Evolutionary conservation across 2,329 filamentous ascomycete genomes (phyloP), one percentile per base, ranked within the genome.

Genomic region (Sporothrix humicola): DNA sequence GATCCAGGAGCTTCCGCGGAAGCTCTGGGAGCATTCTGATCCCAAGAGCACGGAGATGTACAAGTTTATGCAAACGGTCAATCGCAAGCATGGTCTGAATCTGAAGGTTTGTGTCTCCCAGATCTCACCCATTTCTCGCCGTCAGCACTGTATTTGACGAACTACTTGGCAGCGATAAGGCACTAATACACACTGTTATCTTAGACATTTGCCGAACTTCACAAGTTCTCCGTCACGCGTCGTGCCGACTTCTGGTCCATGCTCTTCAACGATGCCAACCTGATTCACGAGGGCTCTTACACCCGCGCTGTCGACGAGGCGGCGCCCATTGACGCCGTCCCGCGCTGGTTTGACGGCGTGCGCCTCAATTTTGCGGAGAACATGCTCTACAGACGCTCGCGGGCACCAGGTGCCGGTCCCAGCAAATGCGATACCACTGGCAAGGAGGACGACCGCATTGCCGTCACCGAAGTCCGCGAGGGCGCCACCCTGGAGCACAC

Each of bases 361-460:
- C 82, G 84, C 5, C 81, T 96, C 77, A 97, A 94, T 78, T 95
- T 91, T 79, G 91, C 93, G 5, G 93, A 97, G 82, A 97, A 96
- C 79, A 82, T 94, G 37, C 88, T 97, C 37, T 95, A 88, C 83
- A 87, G 87, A 0, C 83, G 83, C 15, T 79, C 80, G 13, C 46
- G 79, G 23, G 15, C 66, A 1, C 3, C 66, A 9, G 66, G 66
- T 10, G 48, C 66, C 9, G 8, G 26, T 15, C 23, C 66, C 48
- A 23, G 66, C 26, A 48, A 54, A 1, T 83, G 85, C 4, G 85
- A 85, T 8, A 92, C 84, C 0, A 77, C 79, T 3, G 84, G 88
- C 75, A 96, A 96, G 80, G 92, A 93, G 76, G 92, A 95, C 76
- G 81, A 80, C 75, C 90, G 90, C 77, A 84, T 94, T 52, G 93